Conservation (phyloP, 2,329 filamentous ascomycete genomes). For the Colletotrichum phormii region DNA sequence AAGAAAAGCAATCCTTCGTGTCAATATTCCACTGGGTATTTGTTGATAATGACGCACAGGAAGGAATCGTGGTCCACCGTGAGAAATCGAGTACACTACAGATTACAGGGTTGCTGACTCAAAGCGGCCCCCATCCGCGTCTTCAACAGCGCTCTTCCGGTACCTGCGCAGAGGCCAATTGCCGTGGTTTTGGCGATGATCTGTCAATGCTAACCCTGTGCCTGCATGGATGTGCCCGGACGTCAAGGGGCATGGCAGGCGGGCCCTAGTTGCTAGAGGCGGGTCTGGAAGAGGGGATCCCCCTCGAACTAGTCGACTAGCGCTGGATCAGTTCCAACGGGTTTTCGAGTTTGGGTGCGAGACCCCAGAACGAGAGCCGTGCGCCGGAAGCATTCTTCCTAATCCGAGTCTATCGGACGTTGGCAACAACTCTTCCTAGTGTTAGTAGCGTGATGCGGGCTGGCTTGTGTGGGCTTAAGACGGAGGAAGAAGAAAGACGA, state of each 20-base stretch:
- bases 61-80: neutral
- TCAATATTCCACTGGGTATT: neutral
- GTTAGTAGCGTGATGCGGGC: neutral
- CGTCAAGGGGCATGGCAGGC: conserved; percentile 8
- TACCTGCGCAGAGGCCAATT: neutral
- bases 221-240: neutral
- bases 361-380: conserved; percentile 5
- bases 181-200: neutral
- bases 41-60: conserved; percentile 24
- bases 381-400: neutral
- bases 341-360: neutral
- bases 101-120: conserved; percentile 29
- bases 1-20: neutral
- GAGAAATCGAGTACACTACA: neutral
- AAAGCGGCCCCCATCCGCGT: neutral
- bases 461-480: neutral
- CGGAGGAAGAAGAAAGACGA: neutral
- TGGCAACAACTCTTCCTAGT: neutral
- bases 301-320: neutral
- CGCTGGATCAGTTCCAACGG: conserved; percentile 7
- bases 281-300: conserved; percentile 1
- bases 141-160: neutral
- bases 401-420: neutral
- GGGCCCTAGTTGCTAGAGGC: neutral
- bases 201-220: conserved; percentile 5